Conservation (phyloP, 495 filamentous ascomycete genomes). For the Daldinia bambusicola region DNA sequence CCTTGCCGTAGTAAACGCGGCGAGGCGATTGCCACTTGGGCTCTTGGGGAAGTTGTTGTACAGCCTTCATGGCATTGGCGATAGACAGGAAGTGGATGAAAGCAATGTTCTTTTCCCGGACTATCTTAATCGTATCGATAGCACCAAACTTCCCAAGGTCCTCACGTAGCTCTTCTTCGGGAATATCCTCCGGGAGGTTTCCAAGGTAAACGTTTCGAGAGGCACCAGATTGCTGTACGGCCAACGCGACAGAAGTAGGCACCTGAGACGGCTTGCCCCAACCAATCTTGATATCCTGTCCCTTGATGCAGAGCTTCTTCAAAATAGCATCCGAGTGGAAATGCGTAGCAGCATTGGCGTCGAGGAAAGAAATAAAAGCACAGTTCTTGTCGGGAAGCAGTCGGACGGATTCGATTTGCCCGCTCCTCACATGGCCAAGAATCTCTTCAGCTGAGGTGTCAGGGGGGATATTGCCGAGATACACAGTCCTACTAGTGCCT, state of each 20-base stretch:
- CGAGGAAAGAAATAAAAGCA: slow-evolving; percentile 98
- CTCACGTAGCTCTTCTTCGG: slow-evolving; percentile 91
- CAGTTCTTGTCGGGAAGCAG: slow-evolving; percentile 99
- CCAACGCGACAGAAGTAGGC: slow-evolving; percentile 93
- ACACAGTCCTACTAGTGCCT: slow-evolving; percentile 94
- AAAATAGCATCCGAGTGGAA: slow-evolving; percentile 99
- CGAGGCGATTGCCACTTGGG: slow-evolving; percentile 94
- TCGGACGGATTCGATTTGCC: slow-evolving; percentile 97
- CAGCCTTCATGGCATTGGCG: slow-evolving; percentile 98
- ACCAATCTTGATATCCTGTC: slow-evolving; percentile 98
- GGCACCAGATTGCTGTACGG: slow-evolving; percentile 96
- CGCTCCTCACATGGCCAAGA: slow-evolving; percentile 93
- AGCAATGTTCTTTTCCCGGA: slow-evolving; percentile 96
- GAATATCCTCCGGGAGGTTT: slow-evolving; percentile 88
- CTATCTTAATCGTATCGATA: slow-evolving; percentile 97
- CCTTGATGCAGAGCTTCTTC: slow-evolving; percentile 97
- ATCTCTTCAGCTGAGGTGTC: slow-evolving; percentile 99
- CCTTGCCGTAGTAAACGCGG: slow-evolving; percentile 98
- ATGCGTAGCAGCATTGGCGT: slow-evolving; percentile 95
- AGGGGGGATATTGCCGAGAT: slow-evolving; percentile 95
- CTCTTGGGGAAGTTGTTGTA: slow-evolving; percentile 94
- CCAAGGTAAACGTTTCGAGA: slow-evolving; percentile 99
- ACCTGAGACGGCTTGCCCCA: slow-evolving; percentile 99
- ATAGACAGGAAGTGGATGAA: slow-evolving; percentile 99
- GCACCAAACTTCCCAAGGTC: slow-evolving; percentile 96